Conservation (phyloP, 192 early-diverging fungal species). For the Spinellus fusiger region DNA sequence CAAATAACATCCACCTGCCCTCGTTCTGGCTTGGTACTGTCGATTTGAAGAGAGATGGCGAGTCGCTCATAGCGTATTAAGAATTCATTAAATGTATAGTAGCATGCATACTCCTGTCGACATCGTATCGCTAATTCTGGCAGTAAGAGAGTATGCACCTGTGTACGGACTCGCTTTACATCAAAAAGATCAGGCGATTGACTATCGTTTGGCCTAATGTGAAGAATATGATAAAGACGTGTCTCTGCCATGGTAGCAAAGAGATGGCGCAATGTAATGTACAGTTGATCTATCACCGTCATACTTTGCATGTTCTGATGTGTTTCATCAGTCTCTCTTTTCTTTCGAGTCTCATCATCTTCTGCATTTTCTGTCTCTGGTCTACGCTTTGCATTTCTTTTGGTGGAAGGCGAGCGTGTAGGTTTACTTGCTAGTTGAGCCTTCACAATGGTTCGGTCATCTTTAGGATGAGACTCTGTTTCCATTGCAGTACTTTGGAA, state of each 20-base stretch:
- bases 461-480: slow-evolving; percentile 68
- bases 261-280: slow-evolving; percentile 69
- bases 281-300: slow-evolving; percentile 51
- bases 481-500: slow-evolving; percentile 69
- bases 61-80: slow-evolving; percentile 55
- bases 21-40: slow-evolving; percentile 21
- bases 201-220: slow-evolving; percentile 66
- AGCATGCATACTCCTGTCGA: slow-evolving; percentile 68
- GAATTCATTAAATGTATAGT: slow-evolving; percentile 69
- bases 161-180: slow-evolving; percentile 54
- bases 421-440: slow-evolving; percentile 74
- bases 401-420: slow-evolving; percentile 62
- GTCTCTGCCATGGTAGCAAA: slow-evolving; percentile 72
- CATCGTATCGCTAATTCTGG: slow-evolving; percentile 61
- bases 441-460: slow-evolving; percentile 70
- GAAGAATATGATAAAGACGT: slow-evolving; percentile 76
- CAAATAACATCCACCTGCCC: slow-evolving; percentile 38
- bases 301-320: slow-evolving; percentile 37
- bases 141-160: slow-evolving; percentile 64
- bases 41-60: slow-evolving; percentile 22
- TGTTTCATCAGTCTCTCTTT: slow-evolving; percentile 20
- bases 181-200: slow-evolving; percentile 51
- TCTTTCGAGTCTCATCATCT: slow-evolving; percentile 29
- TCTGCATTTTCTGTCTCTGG: slow-evolving; percentile 13
- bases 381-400: slow-evolving; percentile 34